These are phyloP conservation scores for Malus hybrid DNA, from an alignment of 331 rosid genomes.

Conservation along the genomic window DNA sequence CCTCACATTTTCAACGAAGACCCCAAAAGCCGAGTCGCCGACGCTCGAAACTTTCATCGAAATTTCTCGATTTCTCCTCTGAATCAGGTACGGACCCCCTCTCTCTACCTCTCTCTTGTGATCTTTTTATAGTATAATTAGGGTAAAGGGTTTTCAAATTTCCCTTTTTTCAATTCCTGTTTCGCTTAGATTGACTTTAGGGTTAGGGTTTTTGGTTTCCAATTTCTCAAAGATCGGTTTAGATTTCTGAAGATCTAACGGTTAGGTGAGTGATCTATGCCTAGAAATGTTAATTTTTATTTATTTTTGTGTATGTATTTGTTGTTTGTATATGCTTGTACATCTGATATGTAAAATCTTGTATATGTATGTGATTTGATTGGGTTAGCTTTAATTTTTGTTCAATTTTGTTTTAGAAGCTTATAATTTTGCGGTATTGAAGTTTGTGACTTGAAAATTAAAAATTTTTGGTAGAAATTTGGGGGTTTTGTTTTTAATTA, in stretches of 20 bases:
- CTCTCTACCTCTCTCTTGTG: neutral
- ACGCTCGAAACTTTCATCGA: neutral
- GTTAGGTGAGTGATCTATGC: conserved; percentile 4
- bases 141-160: neutral
- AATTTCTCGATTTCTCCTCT: conserved; percentile 2
- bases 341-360: neutral
- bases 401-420: neutral
- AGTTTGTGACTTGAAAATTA: neutral
- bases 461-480: neutral
- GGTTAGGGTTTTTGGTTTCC: neutral
- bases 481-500: neutral
- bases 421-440: neutral
- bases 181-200: neutral
- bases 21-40: neutral
- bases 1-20: conserved; percentile 14
- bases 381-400: neutral
- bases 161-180: neutral
- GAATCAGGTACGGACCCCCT: neutral
- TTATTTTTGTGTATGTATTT: neutral
- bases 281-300: neutral
- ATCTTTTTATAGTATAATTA: neutral
- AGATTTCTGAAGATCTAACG: conserved; percentile 4
- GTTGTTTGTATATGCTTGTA: neutral
- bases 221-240: neutral
- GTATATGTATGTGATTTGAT: neutral